Percentiles rank a stretch among this genome's conserved stretches.
Evolutionary conservation across 805 yeast genomes (phyloP).

Genomic region (Candida coleopterorum): DNA sequence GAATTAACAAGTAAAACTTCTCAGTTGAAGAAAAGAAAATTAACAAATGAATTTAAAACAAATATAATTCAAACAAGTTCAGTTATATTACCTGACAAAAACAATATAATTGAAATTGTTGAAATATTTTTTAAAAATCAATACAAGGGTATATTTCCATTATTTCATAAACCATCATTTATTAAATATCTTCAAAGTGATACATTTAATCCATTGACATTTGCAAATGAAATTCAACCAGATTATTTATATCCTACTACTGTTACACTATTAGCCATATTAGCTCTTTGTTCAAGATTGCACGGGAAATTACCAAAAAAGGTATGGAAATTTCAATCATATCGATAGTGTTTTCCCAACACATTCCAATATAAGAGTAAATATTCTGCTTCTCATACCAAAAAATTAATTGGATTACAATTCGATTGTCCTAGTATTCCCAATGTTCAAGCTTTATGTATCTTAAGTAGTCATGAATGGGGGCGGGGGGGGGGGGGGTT

Average conservation of each 20-base stretch:
- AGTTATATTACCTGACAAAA: conserved; percentile 16
- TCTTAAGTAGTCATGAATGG: conserved; percentile 39
- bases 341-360: conserved; percentile 26
- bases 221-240: conserved; percentile 12
- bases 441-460: conserved; percentile 31
- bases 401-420: conserved; percentile 23
- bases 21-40: conserved; percentile 15
- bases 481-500: conserved; percentile 45
- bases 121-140: conserved; percentile 23
- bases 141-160: conserved; percentile 22
- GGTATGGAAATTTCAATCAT: conserved; percentile 30
- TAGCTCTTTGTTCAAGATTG: conserved; percentile 31
- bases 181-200: conserved; percentile 15
- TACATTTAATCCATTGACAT: conserved; percentile 17
- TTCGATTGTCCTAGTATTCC: conserved; percentile 37
- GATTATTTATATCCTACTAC: conserved; percentile 22
- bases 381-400: conserved; percentile 37
- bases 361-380: conserved; percentile 21
- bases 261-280: conserved; percentile 26
- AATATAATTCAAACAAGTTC: background rate
- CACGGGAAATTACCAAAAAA: conserved; percentile 25
- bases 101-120: conserved; percentile 14
- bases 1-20: conserved; percentile 15
- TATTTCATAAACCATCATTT: conserved; percentile 20
- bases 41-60: conserved; percentile 8